Percentiles rank a stretch among this genome's conserved stretches.
Conservation (phyloP, 768 basidiomycete genomes). For the Porpolomopsis calyptriformis region DNA sequence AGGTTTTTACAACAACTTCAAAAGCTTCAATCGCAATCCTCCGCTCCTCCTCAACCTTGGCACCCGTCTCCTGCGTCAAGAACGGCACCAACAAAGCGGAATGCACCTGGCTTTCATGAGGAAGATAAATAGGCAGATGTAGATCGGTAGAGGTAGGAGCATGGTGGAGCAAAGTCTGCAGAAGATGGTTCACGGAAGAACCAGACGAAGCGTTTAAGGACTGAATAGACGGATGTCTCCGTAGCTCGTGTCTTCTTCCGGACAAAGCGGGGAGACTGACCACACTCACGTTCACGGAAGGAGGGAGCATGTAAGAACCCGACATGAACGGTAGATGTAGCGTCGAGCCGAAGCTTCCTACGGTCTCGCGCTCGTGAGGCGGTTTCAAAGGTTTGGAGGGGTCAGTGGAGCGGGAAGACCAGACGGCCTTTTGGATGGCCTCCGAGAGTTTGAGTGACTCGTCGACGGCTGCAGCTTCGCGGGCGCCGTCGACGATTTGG, state of each 20-base stretch:
- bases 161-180: slow-evolving; percentile 37
- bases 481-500: slow-evolving; percentile 57
- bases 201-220: slow-evolving; percentile 19
- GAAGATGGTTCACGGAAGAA: slow-evolving; percentile 33
- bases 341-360: neutral
- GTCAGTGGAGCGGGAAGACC: slow-evolving; percentile 34
- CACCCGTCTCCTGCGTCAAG: slow-evolving; percentile 25
- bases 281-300: neutral
- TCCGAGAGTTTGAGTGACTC: slow-evolving; percentile 41
- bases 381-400: slow-evolving; percentile 17
- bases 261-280: neutral
- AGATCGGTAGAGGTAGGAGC: slow-evolving; percentile 24
- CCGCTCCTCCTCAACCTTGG: slow-evolving; percentile 39
- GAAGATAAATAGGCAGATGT: slow-evolving; percentile 27
- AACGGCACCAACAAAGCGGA: slow-evolving; percentile 52
- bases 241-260: slow-evolving; percentile 19
- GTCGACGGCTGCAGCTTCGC: slow-evolving; percentile 34
- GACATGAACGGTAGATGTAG: neutral
- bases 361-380: too few species aligned
- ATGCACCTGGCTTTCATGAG: slow-evolving; percentile 49
- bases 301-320: neutral
- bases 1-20: slow-evolving; percentile 45
- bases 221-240: slow-evolving; percentile 35
- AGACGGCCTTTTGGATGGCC: slow-evolving; percentile 48
- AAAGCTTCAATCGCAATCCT: slow-evolving; percentile 50